Conservation (phyloP, 2,329 filamentous ascomycete species). For the Uncinocarpus reesii region DNA sequence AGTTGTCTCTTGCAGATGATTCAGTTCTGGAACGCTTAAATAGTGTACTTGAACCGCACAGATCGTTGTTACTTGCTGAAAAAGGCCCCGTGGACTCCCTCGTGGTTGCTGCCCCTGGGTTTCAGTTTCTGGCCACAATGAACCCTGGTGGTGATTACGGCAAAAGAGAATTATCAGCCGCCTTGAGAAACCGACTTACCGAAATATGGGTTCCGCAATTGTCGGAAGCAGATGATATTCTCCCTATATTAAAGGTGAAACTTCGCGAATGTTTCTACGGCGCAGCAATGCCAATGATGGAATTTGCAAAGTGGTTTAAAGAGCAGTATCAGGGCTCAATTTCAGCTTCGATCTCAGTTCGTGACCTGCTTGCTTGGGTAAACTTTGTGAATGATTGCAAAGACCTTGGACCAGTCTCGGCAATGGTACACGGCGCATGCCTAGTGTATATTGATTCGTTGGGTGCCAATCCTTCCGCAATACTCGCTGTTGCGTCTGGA, state of each 20-base stretch:
- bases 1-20: slow-evolving; percentile 95
- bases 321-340: slow-evolving; percentile 64
- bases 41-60: slow-evolving; percentile 81
- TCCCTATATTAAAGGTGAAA: slow-evolving; percentile 75
- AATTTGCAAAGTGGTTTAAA: slow-evolving; percentile 91
- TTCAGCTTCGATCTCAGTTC: slow-evolving; percentile 71
- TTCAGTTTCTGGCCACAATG: slow-evolving; percentile 98
- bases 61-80: slow-evolving; percentile 81
- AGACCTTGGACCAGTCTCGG: slow-evolving; percentile 40
- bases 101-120: slow-evolving; percentile 63
- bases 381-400: slow-evolving; percentile 71
- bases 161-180: slow-evolving; percentile 92
- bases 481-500: slow-evolving; percentile 62
- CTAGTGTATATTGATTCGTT: slow-evolving; percentile 95
- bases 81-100: slow-evolving; percentile 80
- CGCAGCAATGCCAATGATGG: slow-evolving; percentile 61
- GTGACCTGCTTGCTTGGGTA: slow-evolving; percentile 88
- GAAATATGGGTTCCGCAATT: slow-evolving; percentile 96
- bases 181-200: slow-evolving; percentile 89
- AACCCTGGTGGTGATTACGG: slow-evolving; percentile 98
- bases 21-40: slow-evolving; percentile 94
- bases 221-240: slow-evolving; percentile 72
- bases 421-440: slow-evolving; percentile 72
- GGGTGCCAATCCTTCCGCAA: slow-evolving; percentile 84
- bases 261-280: slow-evolving; percentile 47